Percentiles rank a stretch among this genome's conserved stretches.
These are phyloP conservation scores for Prunus mira DNA, from an alignment of 306 rosid genomes.

Conservation along the genomic window DNA sequence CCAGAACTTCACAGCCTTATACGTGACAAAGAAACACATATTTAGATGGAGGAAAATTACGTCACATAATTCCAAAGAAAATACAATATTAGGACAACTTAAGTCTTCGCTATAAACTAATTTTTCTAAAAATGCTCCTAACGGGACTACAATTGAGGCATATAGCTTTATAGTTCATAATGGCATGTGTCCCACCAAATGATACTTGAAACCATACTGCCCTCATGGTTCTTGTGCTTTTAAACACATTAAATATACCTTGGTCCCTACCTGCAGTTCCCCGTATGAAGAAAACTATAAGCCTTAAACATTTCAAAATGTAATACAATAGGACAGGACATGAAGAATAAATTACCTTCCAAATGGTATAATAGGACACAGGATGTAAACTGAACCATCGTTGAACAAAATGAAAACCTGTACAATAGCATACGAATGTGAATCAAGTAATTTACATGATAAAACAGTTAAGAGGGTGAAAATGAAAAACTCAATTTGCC, in stretches of 20 bases:
- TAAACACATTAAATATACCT: not conserved
- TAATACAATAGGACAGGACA: not conserved
- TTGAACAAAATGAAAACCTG: slow-evolving; percentile 89
- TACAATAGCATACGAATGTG: slow-evolving; percentile 11
- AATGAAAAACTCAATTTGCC: not conserved
- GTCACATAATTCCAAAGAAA: not conserved
- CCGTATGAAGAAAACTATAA: not conserved
- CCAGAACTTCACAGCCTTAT: not conserved
- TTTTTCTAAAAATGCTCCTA: not conserved
- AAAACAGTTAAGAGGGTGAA: slow-evolving; percentile 13
- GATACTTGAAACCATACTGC: not conserved
- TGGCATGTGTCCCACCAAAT: not conserved
- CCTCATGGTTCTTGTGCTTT: not conserved
- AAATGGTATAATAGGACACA: slow-evolving; percentile 92
- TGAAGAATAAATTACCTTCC: slow-evolving; percentile 64
- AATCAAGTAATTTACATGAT: not conserved
- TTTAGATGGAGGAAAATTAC: not conserved
- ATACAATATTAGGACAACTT: not conserved
- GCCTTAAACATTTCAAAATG: not conserved
- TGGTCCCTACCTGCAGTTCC: not conserved
- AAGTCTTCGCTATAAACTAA: slow-evolving; percentile 2
- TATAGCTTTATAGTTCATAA: not conserved
- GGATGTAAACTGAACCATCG: slow-evolving; percentile 77
- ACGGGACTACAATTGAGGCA: not conserved
- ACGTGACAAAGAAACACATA: not conserved